Percentiles rank a stretch among this genome's conserved stretches.
These are phyloP conservation scores for Papilionanthe hybrid DNA, from an alignment of 116 monocot genomes.

Conservation along the genomic window DNA sequence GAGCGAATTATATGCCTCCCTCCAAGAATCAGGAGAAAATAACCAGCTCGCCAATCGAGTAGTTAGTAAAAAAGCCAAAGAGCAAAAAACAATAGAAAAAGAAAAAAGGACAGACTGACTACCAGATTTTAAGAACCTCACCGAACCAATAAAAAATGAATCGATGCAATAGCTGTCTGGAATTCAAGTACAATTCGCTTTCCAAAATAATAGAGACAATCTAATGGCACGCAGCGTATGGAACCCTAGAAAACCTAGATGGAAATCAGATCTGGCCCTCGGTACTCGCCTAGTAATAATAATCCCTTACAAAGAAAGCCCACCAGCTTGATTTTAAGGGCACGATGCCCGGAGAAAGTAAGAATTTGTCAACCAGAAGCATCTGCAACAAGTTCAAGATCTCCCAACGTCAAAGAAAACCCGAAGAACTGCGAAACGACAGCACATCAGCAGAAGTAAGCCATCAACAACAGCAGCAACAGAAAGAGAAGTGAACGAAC, in stretches of 20 bases:
- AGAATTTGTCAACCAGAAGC: neutral
- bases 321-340: neutral
- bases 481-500: neutral
- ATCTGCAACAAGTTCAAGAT: neutral
- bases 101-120: neutral
- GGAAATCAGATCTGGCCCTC: constrained; percentile 5
- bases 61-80: neutral
- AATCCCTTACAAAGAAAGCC: neutral
- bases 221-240: neutral
- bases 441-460: neutral
- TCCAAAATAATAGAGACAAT: constrained; percentile 1
- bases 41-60: neutral
- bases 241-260: neutral
- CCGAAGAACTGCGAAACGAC: constrained; percentile 1
- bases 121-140: neutral
- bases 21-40: neutral
- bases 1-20: neutral
- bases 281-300: neutral
- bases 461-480: neutral
- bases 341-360: neutral
- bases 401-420: neutral
- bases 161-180: neutral
- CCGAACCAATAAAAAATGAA: neutral
- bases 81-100: no score
- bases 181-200: constrained; percentile 2